These are phyloP conservation scores for Alternaria sp. DNA, from an alignment of 2,329 filamentous ascomycete species.

Conservation along the genomic window DNA sequence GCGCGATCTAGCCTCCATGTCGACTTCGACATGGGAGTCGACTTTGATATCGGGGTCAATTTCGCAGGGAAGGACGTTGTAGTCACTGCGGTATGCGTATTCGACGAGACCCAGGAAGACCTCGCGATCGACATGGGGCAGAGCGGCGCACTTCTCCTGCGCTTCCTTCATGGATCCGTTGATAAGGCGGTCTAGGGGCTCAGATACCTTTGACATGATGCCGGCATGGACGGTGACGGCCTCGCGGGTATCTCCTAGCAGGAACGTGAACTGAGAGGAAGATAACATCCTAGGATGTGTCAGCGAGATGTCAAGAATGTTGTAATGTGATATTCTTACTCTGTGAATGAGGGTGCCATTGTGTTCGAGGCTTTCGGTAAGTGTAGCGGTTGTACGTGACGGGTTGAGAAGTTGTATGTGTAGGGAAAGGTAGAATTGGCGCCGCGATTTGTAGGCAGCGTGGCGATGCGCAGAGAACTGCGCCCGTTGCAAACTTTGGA, in stretches of 20 bases:
- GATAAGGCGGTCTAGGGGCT: neutral
- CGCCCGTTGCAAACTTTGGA: neutral
- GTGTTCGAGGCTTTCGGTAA: neutral
- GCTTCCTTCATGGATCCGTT: neutral
- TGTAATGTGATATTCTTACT: neutral
- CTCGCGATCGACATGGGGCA: neutral
- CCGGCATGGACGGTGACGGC: neutral
- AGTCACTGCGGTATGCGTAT: neutral
- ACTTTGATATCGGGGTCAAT: neutral
- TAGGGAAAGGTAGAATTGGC: neutral
- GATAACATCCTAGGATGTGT: neutral
- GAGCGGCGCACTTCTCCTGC: neutral
- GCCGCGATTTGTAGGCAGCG: neutral
- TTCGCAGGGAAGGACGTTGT: neutral
- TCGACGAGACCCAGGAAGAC: neutral
- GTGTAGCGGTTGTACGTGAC: neutral
- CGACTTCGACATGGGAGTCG: too few relatives aligned
- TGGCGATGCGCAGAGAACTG: neutral
- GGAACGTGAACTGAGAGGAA: neutral
- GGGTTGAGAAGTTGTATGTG: neutral
- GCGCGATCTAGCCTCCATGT: neutral
- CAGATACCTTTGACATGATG: neutral
- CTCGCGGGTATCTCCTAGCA: neutral
- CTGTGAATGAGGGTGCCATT: neutral
- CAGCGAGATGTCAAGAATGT: neutral